Percentiles rank a stretch among this genome's conserved stretches.
Evolutionary conservation across 2,329 filamentous ascomycete genomes (phyloP).

Genomic region (Diaporthe vaccinii): DNA sequence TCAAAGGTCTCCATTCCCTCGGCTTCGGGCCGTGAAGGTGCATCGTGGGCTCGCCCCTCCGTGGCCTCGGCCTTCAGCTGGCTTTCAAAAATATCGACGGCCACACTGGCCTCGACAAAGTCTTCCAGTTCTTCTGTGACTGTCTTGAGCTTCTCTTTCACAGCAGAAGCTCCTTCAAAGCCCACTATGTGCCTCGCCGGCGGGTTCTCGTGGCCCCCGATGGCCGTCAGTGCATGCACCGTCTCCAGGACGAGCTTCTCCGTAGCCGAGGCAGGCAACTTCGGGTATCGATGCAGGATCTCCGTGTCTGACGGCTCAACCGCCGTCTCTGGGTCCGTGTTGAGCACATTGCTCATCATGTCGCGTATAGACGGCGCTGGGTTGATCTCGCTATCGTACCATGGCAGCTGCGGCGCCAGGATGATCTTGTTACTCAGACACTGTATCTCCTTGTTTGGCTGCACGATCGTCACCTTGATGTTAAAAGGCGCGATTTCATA

Average conservation of each 20-base stretch:
- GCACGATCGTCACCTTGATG: slow-evolving; percentile 94
- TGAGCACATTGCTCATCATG: slow-evolving; percentile 84
- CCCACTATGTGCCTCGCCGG: slow-evolving; percentile 95
- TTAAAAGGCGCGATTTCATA: slow-evolving; percentile 99
- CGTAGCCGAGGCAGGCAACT: slow-evolving; percentile 75
- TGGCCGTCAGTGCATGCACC: slow-evolving; percentile 89
- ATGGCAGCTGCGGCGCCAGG: slow-evolving; percentile 81
- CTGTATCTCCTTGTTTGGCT: slow-evolving; percentile 93
- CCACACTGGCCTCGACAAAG: slow-evolving; percentile 89
- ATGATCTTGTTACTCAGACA: slow-evolving; percentile 89
- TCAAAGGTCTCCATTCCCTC: slow-evolving; percentile 31
- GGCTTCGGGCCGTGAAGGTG: slow-evolving; percentile 39
- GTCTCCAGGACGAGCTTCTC: slow-evolving; percentile 88
- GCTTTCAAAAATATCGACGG: slow-evolving; percentile 81
- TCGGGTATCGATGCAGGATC: slow-evolving; percentile 79
- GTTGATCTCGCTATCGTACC: slow-evolving; percentile 76
- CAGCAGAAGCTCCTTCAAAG: slow-evolving; percentile 85
- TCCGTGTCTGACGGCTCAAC: slow-evolving; percentile 53
- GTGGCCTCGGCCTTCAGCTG: slow-evolving; percentile 67
- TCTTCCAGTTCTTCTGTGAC: slow-evolving; percentile 97
- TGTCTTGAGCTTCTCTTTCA: slow-evolving; percentile 96
- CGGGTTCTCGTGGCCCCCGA: slow-evolving; percentile 95
- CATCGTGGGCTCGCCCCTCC: slow-evolving; percentile 52
- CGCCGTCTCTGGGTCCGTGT: slow-evolving; percentile 78
- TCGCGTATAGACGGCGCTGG: slow-evolving; percentile 86